Conservation (phyloP, 345 rosid genomes). For the Eucalyptus tenuipes region DNA sequence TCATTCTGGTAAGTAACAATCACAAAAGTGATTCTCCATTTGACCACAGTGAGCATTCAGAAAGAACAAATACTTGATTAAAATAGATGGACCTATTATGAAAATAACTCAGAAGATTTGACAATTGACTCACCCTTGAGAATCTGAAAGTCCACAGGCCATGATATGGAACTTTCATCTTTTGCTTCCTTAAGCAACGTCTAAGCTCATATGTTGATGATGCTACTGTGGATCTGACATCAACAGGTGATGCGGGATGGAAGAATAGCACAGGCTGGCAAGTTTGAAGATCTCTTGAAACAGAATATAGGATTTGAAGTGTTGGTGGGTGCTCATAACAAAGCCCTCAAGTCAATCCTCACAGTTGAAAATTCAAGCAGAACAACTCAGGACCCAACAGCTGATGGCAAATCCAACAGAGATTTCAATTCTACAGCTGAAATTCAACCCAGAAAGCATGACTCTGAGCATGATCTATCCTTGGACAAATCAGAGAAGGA, state of each 20-base stretch:
- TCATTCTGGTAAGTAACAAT: constrained; percentile 56
- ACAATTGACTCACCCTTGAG: neutral
- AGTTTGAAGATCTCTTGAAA: constrained; percentile 57
- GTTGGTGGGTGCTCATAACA: constrained; percentile 83
- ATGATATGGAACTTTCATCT: neutral
- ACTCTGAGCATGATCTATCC: constrained; percentile 48
- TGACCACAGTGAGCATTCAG: neutral
- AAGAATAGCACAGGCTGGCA: constrained; percentile 75
- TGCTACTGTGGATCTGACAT: neutral
- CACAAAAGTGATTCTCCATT: neutral
- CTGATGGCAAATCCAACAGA: constrained; percentile 18
- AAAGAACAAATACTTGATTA: neutral
- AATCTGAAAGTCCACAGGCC: neutral
- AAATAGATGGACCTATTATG: neutral
- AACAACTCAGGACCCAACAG: constrained; percentile 15
- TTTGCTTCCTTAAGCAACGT: neutral
- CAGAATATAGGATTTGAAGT: constrained; percentile 82
- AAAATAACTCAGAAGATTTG: neutral
- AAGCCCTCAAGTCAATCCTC: constrained; percentile 67
- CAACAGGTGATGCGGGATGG: constrained; percentile 88
- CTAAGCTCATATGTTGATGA: neutral
- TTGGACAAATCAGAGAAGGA: constrained; percentile 41
- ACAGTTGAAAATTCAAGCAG: constrained; percentile 46
- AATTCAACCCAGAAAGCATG: constrained; percentile 19
- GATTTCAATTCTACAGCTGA: constrained; percentile 21